Conservation (phyloP, 768 basidiomycete genomes). For the Tylopilus balloui region DNA sequence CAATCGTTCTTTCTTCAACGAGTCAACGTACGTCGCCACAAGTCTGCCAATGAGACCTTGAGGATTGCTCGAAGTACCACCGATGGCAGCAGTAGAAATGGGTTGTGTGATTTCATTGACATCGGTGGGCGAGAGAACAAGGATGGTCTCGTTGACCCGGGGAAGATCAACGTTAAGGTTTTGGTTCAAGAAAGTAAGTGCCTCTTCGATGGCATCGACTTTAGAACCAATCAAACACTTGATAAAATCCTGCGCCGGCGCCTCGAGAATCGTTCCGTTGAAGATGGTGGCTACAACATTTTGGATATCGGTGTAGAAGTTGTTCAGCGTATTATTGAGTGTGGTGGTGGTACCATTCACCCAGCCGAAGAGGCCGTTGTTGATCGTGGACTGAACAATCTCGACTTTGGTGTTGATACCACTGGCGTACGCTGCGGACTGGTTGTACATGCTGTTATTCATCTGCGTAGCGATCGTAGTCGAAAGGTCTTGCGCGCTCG, state of each 20-base stretch:
- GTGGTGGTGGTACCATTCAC: constrained; percentile 85
- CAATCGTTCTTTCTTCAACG: constrained; percentile 74
- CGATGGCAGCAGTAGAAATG: constrained; percentile 79
- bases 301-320: constrained; percentile 85
- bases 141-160: constrained; percentile 64
- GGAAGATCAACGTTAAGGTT: constrained; percentile 82
- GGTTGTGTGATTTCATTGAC: constrained; percentile 76
- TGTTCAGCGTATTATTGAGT: constrained; percentile 80
- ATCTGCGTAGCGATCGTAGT: constrained; percentile 68
- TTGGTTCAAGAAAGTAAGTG: constrained; percentile 86
- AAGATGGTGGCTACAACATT: constrained; percentile 73
- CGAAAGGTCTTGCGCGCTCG: constrained; percentile 62
- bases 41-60: constrained; percentile 68
- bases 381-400: constrained; percentile 67
- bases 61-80: constrained; percentile 46
- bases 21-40: constrained; percentile 64
- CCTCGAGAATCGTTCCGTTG: constrained; percentile 76
- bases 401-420: constrained; percentile 71
- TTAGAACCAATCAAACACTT: constrained; percentile 90
- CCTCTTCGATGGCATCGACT: constrained; percentile 79
- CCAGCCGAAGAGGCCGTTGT: constrained; percentile 91
- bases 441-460: constrained; percentile 79
- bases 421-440: constrained; percentile 74
- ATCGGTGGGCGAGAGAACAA: constrained; percentile 68
- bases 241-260: constrained; percentile 82